phyloP scores from a whole-genome alignment of 345 rosid genomes.

The Gossypium anomalum region DNA sequence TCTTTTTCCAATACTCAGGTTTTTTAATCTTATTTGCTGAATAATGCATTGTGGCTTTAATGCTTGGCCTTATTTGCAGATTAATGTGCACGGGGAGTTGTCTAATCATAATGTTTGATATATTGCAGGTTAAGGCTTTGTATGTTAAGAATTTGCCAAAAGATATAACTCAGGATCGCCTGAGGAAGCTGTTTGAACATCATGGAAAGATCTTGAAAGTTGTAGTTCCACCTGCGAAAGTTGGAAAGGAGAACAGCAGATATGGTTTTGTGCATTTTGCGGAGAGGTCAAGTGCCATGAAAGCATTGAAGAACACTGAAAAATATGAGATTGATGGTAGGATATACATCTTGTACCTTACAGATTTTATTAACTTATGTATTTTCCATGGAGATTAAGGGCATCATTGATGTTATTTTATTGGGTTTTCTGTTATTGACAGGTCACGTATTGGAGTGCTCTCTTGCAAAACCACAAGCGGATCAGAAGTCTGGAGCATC shows the following conservation, averaged over 20 bases:
- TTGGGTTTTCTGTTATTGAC: slow-evolving; percentile 19
- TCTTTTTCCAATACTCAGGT: slow-evolving; percentile 80
- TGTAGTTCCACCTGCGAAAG: slow-evolving; percentile 84
- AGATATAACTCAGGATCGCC: slow-evolving; percentile 65
- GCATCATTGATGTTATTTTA: neutral
- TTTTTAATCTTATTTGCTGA: slow-evolving; percentile 16
- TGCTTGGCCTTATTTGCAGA: slow-evolving; percentile 1
- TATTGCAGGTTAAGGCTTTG: slow-evolving; percentile 77
- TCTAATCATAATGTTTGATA: slow-evolving; percentile 3
- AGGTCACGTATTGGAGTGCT: slow-evolving; percentile 86
- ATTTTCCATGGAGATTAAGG: neutral
- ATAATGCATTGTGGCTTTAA: neutral
- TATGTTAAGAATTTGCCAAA: slow-evolving; percentile 87
- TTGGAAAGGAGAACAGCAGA: slow-evolving; percentile 79
- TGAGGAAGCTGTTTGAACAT: slow-evolving; percentile 66
- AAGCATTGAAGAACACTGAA: slow-evolving; percentile 77
- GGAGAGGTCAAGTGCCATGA: slow-evolving; percentile 85
- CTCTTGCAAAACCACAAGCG: slow-evolving; percentile 89
- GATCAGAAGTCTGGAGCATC: slow-evolving; percentile 64
- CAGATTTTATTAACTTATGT: neutral
- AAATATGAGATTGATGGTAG: slow-evolving; percentile 89
- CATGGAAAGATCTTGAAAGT: slow-evolving; percentile 79
- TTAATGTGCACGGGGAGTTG: neutral
- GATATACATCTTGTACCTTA: slow-evolving; percentile 11
- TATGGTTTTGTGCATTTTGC: slow-evolving; percentile 88